Evolutionary conservation across 345 rosid genomes (phyloP), one percentile per base, ranked within the genome.

Genomic region (Linum tenue): DNA sequence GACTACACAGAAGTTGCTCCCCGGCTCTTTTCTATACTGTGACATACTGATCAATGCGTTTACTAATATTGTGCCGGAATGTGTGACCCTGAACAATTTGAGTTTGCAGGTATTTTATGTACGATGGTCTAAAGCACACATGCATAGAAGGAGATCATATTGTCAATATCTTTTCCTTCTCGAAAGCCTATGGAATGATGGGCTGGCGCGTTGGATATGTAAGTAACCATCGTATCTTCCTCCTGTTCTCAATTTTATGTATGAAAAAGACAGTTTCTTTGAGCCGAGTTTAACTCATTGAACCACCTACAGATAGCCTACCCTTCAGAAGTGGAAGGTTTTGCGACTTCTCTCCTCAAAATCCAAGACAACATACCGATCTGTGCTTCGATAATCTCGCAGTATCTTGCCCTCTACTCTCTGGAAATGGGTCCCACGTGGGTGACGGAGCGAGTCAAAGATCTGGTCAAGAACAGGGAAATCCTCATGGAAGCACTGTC

Each of bases 131-230:
- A 64, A 81, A 90, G 76, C 99, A 94, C 80, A 69, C 81, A 2
- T 94, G 99, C 63, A 15, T 94, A 39, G 97, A 94, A 79, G 99
- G 92, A 69, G 78, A 90, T 72, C 97, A 94, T 68, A 75, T 94
- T 42, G 91, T 94, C 71, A 94, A 94, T 73, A 81, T 94, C 66
- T 94, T 94, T 77, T 90, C 99, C 66, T 94, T 94, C 82, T 94
- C 99, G 7, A 94, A 94, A 84, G 92, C 97, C 55, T 90, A 94
- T 15, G 99, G 99, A 53, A 94, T 94, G 97, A 90, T 90, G 99
- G 99, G 99, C 53, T 94, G 97, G 99, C 82, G 99, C 64, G 95
- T 94, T 68, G 99, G 99, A 79, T 90, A 94, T 67, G 97, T 94
- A 81, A 90, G 99, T 72, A 60, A 58, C 39, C 16, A 57, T 57